Evolutionary conservation across 75 land plant genomes (phyloP), one percentile per base, ranked within the genome.

Genomic region (Cupressus sempervirens): DNA sequence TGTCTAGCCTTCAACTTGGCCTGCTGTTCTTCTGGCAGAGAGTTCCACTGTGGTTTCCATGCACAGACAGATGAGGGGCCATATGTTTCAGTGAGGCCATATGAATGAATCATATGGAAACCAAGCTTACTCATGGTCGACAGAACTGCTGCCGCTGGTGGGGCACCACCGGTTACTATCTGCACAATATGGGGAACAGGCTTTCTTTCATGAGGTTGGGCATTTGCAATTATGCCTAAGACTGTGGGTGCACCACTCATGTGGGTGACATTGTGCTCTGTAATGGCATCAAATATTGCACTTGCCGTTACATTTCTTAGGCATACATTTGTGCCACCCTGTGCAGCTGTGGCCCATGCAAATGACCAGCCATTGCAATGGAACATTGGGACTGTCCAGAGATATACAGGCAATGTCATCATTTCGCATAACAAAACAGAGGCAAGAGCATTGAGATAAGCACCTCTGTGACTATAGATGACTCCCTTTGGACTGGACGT

Each of bases 371-470:
- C 93, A 82, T 93, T 91, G 87, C 94, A 91, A 82, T 93, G 94
- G 82, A 93, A 93, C 94, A 93, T 91, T 14, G 94, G 94, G 15
- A 93, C 87, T 18, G 90, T 91, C 94, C 94, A 93, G 13, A 93
- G 73, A 85, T 89, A 91, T 11, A 93, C 91, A 15, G 93, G 91
- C 80, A 84, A 72, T 32, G 86, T 75, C 10, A 34, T 52, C 88
- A 93, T 88, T 30, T 87, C 90, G 76, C 86, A 86, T 18, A 89
- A 43, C 30, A 86, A 76, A 29, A 89, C 35, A 3, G 87, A 26
- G 4, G 88, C 75, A 11, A 93, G 70, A 16, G 91, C 76, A 79
- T 88, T 91, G 13, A 92, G 82, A 84, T 87, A 92, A 18, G 93
- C 92, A 34, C 93, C 93, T 84, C 93, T 84, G 88, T 93, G 94